phyloP scores from a whole-genome alignment of 495 filamentous ascomycete species.

The Podospora pseudocomata region DNA sequence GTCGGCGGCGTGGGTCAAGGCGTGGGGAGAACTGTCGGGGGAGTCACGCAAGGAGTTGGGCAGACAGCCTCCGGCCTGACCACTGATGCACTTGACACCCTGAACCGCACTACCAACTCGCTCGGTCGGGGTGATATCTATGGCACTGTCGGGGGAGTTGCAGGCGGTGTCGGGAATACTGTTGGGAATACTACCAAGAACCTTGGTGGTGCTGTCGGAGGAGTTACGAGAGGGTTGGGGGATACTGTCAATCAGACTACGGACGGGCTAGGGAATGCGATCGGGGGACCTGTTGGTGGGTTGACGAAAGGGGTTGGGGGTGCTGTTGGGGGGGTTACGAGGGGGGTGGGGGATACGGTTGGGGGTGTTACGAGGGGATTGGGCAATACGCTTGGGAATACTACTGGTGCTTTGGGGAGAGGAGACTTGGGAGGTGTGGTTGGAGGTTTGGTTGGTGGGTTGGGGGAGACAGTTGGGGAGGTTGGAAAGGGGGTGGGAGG shows the following conservation, averaged over 20 bases:
- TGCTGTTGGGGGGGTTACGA: slow-evolving; percentile 1
- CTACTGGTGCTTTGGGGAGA: slow-evolving; percentile 24
- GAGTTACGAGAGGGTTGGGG: background rate
- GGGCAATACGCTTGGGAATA: slow-evolving; percentile 23
- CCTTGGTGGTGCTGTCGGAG: background rate
- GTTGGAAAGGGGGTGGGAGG: slow-evolving; percentile 21
- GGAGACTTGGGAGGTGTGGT: slow-evolving; percentile 26
- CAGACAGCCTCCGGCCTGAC: background rate
- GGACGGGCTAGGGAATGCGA: background rate
- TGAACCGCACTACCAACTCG: background rate
- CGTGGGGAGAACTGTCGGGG: slow-evolving; percentile 18
- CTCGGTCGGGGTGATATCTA: background rate
- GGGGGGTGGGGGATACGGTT: slow-evolving; percentile 12
- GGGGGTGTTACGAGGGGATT: slow-evolving; percentile 8
- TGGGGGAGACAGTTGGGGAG: slow-evolving; percentile 27
- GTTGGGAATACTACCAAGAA: slow-evolving; percentile 3
- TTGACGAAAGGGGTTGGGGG: background rate
- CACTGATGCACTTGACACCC: background rate
- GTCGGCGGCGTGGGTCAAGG: slow-evolving; percentile 6
- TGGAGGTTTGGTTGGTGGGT: slow-evolving; percentile 23
- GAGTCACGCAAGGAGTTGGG: slow-evolving; percentile 15
- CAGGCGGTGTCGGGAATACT: slow-evolving; percentile 2
- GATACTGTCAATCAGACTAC: background rate
- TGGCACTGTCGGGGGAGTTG: background rate
- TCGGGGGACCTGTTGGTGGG: slow-evolving; percentile 3